These are phyloP conservation scores for Nigrograna mackinnonii DNA, from an alignment of 2,329 filamentous ascomycete genomes.

Conservation along the genomic window DNA sequence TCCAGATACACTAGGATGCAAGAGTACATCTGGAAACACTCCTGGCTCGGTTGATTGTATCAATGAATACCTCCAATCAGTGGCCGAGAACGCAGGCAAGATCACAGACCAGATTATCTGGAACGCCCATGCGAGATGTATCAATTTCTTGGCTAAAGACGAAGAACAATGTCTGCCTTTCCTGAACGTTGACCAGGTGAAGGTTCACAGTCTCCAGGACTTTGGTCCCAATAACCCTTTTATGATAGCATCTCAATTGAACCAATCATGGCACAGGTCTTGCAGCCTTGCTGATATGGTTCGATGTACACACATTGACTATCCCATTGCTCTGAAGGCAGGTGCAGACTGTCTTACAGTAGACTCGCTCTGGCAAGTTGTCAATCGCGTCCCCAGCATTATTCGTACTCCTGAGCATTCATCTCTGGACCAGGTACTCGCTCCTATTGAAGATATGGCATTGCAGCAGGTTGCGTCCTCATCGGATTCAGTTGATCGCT, in stretches of 20 bases:
- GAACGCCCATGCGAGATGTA: constrained; percentile 21
- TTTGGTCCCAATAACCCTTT: constrained; percentile 14
- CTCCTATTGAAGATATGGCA: no score
- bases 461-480: no score
- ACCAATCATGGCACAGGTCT: constrained; percentile 23
- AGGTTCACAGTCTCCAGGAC: constrained; percentile 12
- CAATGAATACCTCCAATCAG: constrained; percentile 16
- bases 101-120: constrained; percentile 25
- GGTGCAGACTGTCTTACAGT: no score
- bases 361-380: no score
- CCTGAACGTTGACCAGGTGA: constrained; percentile 18
- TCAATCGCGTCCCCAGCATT: no score
- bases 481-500: no score
- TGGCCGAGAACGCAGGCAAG: constrained; percentile 17
- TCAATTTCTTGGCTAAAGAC: constrained; percentile 22
- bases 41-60: constrained; percentile 3
- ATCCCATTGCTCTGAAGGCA: no score
- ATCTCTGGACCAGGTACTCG: no score
- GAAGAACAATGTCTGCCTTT: constrained; percentile 18
- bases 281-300: constrained; percentile 18
- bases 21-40: no score
- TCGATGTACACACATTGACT: constrained; percentile 18
- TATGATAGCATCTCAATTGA: constrained; percentile 14
- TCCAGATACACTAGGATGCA: constrained; percentile 10
- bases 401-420: no score